These are phyloP conservation scores for Solanum hybrid DNA, from an alignment of 305 asterid genomes.

Conservation along the genomic window DNA sequence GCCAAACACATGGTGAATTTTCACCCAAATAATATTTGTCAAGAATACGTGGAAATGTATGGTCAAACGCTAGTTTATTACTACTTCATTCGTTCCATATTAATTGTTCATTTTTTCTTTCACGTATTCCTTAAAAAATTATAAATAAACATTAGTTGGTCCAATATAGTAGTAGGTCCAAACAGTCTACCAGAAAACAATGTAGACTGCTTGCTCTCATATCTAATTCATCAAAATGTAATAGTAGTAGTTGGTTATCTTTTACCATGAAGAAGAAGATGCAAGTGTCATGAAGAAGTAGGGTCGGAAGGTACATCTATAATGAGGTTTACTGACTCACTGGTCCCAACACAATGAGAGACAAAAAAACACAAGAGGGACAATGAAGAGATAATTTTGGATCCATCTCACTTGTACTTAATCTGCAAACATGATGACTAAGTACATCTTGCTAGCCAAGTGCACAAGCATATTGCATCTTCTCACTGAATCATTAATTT, in stretches of 20 bases:
- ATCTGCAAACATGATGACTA: background rate
- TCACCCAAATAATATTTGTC: too few relatives aligned
- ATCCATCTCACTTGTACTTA: background rate
- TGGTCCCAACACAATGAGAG: background rate
- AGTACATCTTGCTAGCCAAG: background rate
- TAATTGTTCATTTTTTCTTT: background rate
- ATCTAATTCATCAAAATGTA: background rate
- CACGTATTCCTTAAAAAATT: background rate
- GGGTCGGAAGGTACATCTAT: background rate
- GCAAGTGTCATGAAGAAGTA: background rate
- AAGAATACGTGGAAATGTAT: too few relatives aligned
- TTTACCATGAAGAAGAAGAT: background rate
- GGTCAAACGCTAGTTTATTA: background rate
- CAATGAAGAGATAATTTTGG: conserved; percentile 3
- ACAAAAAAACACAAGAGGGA: background rate
- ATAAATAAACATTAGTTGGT: too few relatives aligned
- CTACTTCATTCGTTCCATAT: background rate
- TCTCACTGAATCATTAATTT: background rate
- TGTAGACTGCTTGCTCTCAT: background rate
- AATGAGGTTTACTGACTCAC: background rate
- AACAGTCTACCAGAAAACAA: background rate
- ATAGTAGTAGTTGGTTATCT: background rate
- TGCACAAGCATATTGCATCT: background rate
- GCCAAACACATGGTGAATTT: too few relatives aligned
- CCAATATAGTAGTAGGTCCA: background rate